Conservation (phyloP, 805 yeast species). For the Lachancea lanzarotensis region DNA sequence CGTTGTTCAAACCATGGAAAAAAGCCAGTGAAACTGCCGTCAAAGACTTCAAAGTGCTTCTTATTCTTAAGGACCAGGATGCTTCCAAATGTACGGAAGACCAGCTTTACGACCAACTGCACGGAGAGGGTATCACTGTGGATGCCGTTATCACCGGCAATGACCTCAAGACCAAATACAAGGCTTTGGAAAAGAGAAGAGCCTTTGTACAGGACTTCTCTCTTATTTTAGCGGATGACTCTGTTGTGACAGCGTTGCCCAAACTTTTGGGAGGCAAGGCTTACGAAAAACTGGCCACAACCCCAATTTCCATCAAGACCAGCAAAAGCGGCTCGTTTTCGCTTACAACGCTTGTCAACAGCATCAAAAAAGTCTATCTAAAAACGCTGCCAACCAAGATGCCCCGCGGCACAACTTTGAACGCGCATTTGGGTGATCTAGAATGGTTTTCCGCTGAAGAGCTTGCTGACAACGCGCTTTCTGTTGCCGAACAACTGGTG, state of each 20-base stretch:
- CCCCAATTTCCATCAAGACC: constrained; percentile 61
- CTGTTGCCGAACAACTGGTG: constrained; percentile 45
- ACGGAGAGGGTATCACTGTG: constrained; percentile 26
- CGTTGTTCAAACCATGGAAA: constrained; percentile 29
- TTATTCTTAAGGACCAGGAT: constrained; percentile 38
- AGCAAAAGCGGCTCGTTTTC: constrained; percentile 32
- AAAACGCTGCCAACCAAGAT: constrained; percentile 54
- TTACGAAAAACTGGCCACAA: constrained; percentile 57
- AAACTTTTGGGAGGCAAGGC: constrained; percentile 79
- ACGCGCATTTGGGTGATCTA: constrained; percentile 58
- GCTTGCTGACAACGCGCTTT: constrained; percentile 53
- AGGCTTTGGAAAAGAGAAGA: constrained; percentile 84
- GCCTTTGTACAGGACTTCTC: constrained; percentile 63
- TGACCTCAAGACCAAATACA: constrained; percentile 76
- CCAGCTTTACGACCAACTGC: constrained; percentile 67
- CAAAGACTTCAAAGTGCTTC: constrained; percentile 34
- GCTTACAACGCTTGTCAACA: constrained; percentile 48
- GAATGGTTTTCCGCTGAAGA: constrained; percentile 39
- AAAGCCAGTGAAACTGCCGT: constrained; percentile 25
- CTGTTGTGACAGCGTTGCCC: constrained; percentile 73
- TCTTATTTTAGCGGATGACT: constrained; percentile 78
- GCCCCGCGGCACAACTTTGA: constrained; percentile 67
- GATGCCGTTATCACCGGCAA: constrained; percentile 58
- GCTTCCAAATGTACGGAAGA: constrained; percentile 31
- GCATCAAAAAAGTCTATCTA: constrained; percentile 49